Evolutionary conservation across 129 eudicot genomes (phyloP), one percentile per base, ranked within the genome.

Genomic region (Chrysanthemum lavandulifolium): DNA sequence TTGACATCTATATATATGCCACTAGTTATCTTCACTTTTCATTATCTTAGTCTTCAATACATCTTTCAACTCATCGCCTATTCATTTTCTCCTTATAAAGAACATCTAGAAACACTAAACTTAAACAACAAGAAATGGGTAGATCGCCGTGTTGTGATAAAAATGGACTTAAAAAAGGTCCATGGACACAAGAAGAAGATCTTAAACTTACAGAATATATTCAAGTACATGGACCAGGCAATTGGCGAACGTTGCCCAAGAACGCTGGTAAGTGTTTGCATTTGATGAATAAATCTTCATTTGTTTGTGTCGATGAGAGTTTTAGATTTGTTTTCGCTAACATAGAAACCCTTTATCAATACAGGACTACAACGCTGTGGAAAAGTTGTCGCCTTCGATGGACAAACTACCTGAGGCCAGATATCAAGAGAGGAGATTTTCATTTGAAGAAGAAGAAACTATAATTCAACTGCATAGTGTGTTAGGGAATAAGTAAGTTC

Each of bases 361-460:
- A 65, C 65, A 90, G 96, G 89, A 63, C 97, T 90, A 79, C 87
- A 87, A 73, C 80, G 97, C 70, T 87, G 91, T 69, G 91, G 95
- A 51, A 87, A 78, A 89, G 96, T 61, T 89, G 96, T 77, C 91
- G 96, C 10, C 91, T 89, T 65, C 84, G 96, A 15, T 90, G 97
- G 97, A 87, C 95, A 0, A 90, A 90, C 68, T 90, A 90, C 80
- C 55, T 90, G 78, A 87, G 94, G 83, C 97, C 97, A 9, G 97
- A 90, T 82, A 90, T 90, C 69, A 90, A 87, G 82, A 85, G 95
- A 78, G 94, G 31, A 81, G 97, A 74, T 90, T 90, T 65, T 83
- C 95, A 4, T 90, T 90, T 72, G 97, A 90, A 72, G 97, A 90
- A 79, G 97, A 90, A 65, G 97, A 90, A 77, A 85, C 87, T 21